Evolutionary conservation across 352 stramenopile species (phyloP), one percentile per base, ranked within the genome.

Genomic region (Globisporangium recalcitrans): DNA sequence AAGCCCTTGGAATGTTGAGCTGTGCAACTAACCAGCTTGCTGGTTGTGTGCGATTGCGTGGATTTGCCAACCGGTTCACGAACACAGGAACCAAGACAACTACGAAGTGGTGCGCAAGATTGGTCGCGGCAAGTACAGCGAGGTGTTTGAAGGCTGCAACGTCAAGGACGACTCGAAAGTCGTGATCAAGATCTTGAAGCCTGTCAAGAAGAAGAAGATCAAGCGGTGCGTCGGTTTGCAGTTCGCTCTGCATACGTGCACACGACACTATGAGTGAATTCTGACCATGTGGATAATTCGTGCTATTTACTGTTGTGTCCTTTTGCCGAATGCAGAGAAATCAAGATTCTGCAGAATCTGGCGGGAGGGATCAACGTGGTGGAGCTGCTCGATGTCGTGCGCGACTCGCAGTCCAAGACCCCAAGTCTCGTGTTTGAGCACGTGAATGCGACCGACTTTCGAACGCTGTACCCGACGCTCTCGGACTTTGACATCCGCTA

Each of bases 191-290:
- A 99, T 99, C 70, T 87, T 99, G 52, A 99, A 99, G 80, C 97
- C 97, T 14, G 97, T 99, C n/a, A 99, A 99, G 89, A 99, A 99
- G 87, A 99, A 99, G 82, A 99, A 99, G 84, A 99, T 99, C 75
- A 99, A 99, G 74, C 85, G 95, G 68, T 91, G 42, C 42, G 78
- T 60, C 22, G 11, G 16, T 42, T 13, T 53, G 22, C 13, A 57
- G 16, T 44, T 11, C 10, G 32, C 11, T 38, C 8, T 38, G 10
- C 32, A 8, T 38, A 38, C 14, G 14, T 38, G n/a, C n/a, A n/a
- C n/a, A n/a, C n/a, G n/a, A n/a, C n/a, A n/a, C n/a, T n/a, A n/a
- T n/a, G n/a, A n/a, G n/a, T n/a, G n/a, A n/a, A n/a, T n/a, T n/a
- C n/a, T n/a, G n/a, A n/a, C n/a, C n/a, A n/a, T n/a, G n/a, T n/a